Percentiles rank a stretch among this genome's conserved stretches.
Evolutionary conservation across 306 rosid species (phyloP).

Genomic region (Citrullus colocynthis): DNA sequence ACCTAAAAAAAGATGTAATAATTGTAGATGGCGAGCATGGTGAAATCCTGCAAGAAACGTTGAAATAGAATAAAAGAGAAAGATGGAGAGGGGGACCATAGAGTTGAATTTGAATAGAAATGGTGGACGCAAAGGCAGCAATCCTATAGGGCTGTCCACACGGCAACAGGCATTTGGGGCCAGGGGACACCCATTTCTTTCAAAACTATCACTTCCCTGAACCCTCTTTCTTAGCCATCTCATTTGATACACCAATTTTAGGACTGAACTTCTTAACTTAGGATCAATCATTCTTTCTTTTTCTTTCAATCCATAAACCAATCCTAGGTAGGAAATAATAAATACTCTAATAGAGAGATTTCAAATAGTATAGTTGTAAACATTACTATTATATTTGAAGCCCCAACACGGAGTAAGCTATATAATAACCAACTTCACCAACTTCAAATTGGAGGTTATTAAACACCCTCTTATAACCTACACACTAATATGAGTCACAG

Average conservation of each 20-base stretch:
- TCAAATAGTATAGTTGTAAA: too few relatives aligned
- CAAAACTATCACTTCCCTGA: background rate
- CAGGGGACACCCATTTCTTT: background rate
- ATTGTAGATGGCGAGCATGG: background rate
- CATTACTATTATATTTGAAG: too few relatives aligned
- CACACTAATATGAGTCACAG: too few relatives aligned
- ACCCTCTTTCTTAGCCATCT: slow-evolving; percentile 2
- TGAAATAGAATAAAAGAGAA: background rate
- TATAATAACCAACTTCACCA: too few relatives aligned
- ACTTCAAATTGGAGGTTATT: too few relatives aligned
- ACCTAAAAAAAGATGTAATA: background rate
- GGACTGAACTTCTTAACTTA: background rate
- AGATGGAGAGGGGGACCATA: background rate
- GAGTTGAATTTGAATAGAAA: background rate
- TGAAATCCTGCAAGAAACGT: background rate
- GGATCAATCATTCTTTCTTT: background rate
- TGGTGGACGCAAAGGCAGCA: background rate
- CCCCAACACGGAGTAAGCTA: too few relatives aligned
- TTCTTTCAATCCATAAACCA: background rate
- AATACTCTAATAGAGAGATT: too few relatives aligned
- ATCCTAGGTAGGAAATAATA: background rate
- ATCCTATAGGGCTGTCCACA: background rate
- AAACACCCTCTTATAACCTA: too few relatives aligned
- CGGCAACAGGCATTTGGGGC: background rate
- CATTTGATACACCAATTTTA: background rate